Conservation (phyloP, 192 early-diverging fungal species). For the Coemansia sp. region DNA sequence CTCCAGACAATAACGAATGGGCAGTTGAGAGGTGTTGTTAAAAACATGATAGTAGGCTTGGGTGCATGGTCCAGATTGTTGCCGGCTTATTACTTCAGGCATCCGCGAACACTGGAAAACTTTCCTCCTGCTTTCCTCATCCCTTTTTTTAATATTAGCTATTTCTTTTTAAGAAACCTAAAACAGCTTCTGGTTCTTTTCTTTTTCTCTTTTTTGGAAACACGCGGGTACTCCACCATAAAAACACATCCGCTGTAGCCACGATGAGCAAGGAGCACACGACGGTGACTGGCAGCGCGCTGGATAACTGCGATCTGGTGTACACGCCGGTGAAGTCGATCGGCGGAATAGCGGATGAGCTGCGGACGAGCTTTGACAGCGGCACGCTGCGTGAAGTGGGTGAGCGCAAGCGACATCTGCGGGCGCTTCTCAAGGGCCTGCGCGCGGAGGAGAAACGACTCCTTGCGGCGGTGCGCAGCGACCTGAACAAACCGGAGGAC, state of each 20-base stretch:
- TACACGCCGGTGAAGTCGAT: conserved; percentile 55
- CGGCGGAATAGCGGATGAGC: conserved; percentile 33
- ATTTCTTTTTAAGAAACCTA: too few relatives aligned
- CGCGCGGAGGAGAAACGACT: conserved; percentile 61
- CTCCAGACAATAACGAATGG: too few relatives aligned
- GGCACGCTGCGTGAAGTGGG: conserved; percentile 30
- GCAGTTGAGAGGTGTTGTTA: too few relatives aligned
- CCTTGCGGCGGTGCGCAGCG: conserved; percentile 58
- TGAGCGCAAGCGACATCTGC: conserved; percentile 61
- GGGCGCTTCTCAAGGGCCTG: conserved; percentile 60
- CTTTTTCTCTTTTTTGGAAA: not conserved
- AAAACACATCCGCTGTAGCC: not conserved
- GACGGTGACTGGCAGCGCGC: conserved; percentile 20
- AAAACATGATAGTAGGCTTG: too few relatives aligned
- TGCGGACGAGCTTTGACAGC: conserved; percentile 48
- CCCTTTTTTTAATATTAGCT: not conserved
- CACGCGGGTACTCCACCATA: not conserved
- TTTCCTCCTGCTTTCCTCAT: not conserved
- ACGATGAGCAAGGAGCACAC: conserved; percentile 40
- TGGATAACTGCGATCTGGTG: conserved; percentile 24
- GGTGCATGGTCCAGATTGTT: not conserved
- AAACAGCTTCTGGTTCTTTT: not conserved
- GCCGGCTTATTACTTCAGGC: not conserved
- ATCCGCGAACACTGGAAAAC: too few relatives aligned
- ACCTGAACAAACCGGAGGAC: conserved; percentile 58